These are phyloP conservation scores for Nakaseomyces sp. DNA, from an alignment of 1,139 yeast genomes.

Conservation along the genomic window DNA sequence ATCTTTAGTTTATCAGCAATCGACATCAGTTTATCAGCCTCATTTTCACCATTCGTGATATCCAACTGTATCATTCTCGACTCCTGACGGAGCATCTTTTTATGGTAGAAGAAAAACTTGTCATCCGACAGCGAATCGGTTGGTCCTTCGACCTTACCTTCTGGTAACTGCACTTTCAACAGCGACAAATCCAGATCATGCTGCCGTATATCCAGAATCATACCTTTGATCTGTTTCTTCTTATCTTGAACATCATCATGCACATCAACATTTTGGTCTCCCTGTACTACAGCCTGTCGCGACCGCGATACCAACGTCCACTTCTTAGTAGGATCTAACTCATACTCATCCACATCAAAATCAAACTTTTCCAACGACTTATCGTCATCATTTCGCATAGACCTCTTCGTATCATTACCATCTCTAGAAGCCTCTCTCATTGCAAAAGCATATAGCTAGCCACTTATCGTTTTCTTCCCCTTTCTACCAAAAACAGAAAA, in stretches of 20 bases:
- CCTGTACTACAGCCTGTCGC: not conserved
- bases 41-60: conserved; percentile 40
- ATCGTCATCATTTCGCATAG: not conserved
- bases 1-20: conserved; percentile 35
- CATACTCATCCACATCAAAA: conserved; percentile 25
- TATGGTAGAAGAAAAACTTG: conserved; percentile 44
- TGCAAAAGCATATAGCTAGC: too few relatives aligned
- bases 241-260: conserved; percentile 12
- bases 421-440: not conserved
- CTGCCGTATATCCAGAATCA: conserved; percentile 18
- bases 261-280: not conserved
- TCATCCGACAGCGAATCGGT: conserved; percentile 37
- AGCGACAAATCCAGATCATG: conserved; percentile 7
- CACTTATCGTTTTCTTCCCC: too few relatives aligned
- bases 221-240: conserved; percentile 14
- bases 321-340: conserved; percentile 15
- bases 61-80: conserved; percentile 53
- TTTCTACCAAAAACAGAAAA: too few relatives aligned
- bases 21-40: conserved; percentile 34
- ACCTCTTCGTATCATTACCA: not conserved
- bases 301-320: conserved; percentile 12
- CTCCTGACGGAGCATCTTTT: conserved; percentile 59
- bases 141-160: conserved; percentile 17
- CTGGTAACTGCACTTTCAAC: too few relatives aligned
- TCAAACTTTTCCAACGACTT: conserved; percentile 17